Base-by-base conservation (phyloP, 2,329 filamentous ascomycete genomes). In the Fusarium annulatum region DNA sequence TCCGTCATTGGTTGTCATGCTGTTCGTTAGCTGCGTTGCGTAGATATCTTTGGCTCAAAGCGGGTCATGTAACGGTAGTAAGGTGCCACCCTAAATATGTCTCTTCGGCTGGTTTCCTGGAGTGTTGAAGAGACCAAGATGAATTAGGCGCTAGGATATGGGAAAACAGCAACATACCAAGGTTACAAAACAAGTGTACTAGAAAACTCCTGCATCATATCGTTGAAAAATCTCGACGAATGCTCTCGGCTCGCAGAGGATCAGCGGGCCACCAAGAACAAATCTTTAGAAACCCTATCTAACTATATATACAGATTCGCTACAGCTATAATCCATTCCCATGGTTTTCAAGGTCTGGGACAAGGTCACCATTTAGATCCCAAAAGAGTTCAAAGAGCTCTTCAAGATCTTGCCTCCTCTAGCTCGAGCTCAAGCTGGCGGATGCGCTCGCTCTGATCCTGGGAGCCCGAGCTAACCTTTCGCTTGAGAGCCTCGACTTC, bases 401-500 rank as follows among this genome's bases (percentile, higher is more conserved):
- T 74, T 79, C 78, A 91, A 73, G 90, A 92, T 75, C 88, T 85
- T 28, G 88, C 86, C 80, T 89, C 88, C 79, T 93, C 91, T 42
- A 93, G 83, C 81, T 92, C 91, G 58, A 92, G 84, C 83, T 93
- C 91, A 66, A 93, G 80, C 81, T 92, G 90, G 72, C 90, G 84
- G 78, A 92, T 92, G 56, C 90, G 86, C 83, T 92, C 90, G 80
- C 86, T 91, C 85, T 92, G 90, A 79, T 91, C 90, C 76, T 88
- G 86, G 19, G 86, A 85, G 26, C 82, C 81, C 2, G 81, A 76
- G 42, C 88, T 89, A 67, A 95, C 87, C 81, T 91, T 93, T 82
- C 90, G 90, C 88, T 97, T 97, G 76, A 98, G 86, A 21, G 89
- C 88, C 79, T 96, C 94, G 19, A 97, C 91, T 82, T 97, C 94